A percentile compares a stretch with the other conserved stretches of the same genome.
Evolutionary conservation across 225 moss, liverwort and hornwort genomes (phyloP).

Genomic region (Thuidium tamariscinum): DNA sequence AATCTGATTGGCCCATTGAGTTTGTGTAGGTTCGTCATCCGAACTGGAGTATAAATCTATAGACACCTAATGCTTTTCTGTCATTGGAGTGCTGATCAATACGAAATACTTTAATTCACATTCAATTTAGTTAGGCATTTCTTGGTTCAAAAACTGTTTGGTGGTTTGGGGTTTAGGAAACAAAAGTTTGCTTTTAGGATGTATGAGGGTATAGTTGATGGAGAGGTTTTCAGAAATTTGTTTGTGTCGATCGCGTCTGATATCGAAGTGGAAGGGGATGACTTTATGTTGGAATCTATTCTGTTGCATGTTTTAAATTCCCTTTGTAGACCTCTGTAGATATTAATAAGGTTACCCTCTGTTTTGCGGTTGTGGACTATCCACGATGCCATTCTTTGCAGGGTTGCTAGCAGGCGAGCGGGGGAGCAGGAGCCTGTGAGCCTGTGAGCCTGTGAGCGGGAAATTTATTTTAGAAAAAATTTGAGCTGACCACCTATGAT

Average conservation of each 20-base stretch:
- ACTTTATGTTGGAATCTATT: neutral
- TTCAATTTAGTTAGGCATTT: neutral
- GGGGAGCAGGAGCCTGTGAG: too few relatives aligned
- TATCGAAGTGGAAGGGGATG: neutral
- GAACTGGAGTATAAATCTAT: neutral
- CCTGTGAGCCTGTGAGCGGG: too few relatives aligned
- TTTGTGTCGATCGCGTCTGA: neutral
- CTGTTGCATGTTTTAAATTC: neutral
- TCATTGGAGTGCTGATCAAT: neutral
- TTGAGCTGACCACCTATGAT: too few relatives aligned
- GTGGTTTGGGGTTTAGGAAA: too few relatives aligned
- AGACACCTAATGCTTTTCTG: neutral
- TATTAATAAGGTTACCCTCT: neutral
- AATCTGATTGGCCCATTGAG: conserved; percentile 90
- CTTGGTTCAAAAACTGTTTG: neutral
- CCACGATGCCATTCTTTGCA: neutral
- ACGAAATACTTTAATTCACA: neutral
- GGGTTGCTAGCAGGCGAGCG: too few relatives aligned
- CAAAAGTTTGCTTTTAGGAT: too few relatives aligned
- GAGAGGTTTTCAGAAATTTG: neutral
- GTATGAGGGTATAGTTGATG: too few relatives aligned
- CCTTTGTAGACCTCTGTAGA: neutral
- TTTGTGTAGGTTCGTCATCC: conserved; percentile 75
- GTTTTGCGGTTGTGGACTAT: neutral
- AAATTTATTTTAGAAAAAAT: too few relatives aligned